Base-by-base conservation (phyloP, 257 asterid species). In the Solanum phureja region DNA sequence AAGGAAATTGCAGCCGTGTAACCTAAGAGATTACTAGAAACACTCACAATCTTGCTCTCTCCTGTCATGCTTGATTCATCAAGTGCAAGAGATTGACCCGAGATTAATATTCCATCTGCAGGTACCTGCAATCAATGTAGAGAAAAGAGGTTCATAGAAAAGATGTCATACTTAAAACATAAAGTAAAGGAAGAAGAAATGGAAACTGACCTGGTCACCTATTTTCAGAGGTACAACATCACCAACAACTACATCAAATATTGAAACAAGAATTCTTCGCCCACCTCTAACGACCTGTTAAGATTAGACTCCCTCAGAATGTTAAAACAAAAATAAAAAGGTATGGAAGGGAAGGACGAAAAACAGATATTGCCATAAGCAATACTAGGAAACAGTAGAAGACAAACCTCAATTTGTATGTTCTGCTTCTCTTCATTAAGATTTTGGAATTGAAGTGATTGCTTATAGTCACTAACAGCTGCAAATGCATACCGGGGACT, bases 61-160 rank as follows among this genome's bases (percentile, higher is more conserved):
- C 98, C 98, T n/a, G 99, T 97, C 99, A 97, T 97, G 89, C 99
- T 97, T 86, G 99, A 97, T 91, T 97, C 99, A 90, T 97, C 99
- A 88, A 97, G 87, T 58, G 98, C 90, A 60, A 97, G 98, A 83
- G 98, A 97, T 38, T 97, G 98, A 86, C 98, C 97, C 66, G 93
- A 86, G 37, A 95, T 84, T 74, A 95, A 91, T 87, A 97, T 89
- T 81, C 99, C 99, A 91, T 97, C 99, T 52, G 99, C 99, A 87
- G 99, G 98, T 52, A 97, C 95, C 99, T 97, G 91, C 18, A 56
- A 88, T 38, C 85, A 84, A 79, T 44, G 85, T 75, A 87, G 62
- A 31, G 62, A 87, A 85, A 23, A 58, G 4, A 52, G 11, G 40
- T 72, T 81, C 60, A n/a, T 81, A 19, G 3, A n/a, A 62, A 56